Evolutionary conservation across 805 yeast species (phyloP), one percentile per base, ranked within the genome.

Genomic region (Ogataea wickerhamii): DNA sequence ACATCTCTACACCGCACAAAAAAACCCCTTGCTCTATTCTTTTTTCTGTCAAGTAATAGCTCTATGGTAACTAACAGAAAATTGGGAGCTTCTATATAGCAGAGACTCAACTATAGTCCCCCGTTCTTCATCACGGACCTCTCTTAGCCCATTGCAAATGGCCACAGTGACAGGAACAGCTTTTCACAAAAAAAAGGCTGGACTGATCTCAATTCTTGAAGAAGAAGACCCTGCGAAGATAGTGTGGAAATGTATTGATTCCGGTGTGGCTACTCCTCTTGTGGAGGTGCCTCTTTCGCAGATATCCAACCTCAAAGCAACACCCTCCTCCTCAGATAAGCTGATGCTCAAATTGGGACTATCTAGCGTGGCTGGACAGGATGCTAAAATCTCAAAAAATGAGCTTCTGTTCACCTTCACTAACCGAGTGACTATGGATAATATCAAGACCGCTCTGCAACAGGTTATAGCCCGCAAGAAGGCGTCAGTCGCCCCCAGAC

Each of bases 351-450:
- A 76, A 50, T 63, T 86, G 13, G 61, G 77, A 6, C 34, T 60
- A 21, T 26, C 29, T 12, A 8, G 8, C 14, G 44, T 76, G 6
- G 68, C 67, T 27, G 59, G 57, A 2, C 73, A 4, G 60, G 53
- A 57, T 19, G 55, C 36, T 42, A 51, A 35, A 47, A 51, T 40
- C 34, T 18, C 49, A 38, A 35, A 49, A 6, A 38, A 47, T 22
- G 53, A 59, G 29, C 64, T 66, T 18, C 60, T 74, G 28, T 77
- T 88, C 44, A 69, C 82, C 1, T 86, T 87, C 61, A 78, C 76
- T 39, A 82, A 78, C 52, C 66, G 93, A 34, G 76, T 77, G 14
- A 82, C 84, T 6, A 83, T 88, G 87, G 87, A 83, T 45, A 74
- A 72, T 44, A 78, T 81, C 42, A 86, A 82, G 53, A 76, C 73